phyloP scores from a whole-genome alignment of 1,284 basidiomycete genomes.

The Moniliophthora roreri region DNA sequence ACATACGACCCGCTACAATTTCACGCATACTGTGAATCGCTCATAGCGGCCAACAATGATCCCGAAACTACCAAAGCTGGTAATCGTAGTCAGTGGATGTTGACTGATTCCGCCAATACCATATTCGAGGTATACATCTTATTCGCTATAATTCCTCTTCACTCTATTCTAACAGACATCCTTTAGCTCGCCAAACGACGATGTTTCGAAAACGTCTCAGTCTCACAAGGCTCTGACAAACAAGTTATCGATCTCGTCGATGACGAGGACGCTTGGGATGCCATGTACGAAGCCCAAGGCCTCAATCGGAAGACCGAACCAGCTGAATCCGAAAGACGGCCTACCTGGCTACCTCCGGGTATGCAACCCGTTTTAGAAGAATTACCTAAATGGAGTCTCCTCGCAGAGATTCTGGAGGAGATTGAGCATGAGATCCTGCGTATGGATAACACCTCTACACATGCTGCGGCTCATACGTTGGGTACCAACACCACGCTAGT shows the following conservation, averaged over 20 bases:
- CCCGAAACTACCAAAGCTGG: constrained; percentile 2
- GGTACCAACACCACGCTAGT: constrained; percentile 82
- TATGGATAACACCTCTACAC: constrained; percentile 27
- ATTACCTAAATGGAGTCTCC: constrained; percentile 90
- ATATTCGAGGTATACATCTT: constrained; percentile 66
- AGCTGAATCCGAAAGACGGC: constrained; percentile 25
- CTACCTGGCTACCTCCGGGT: constrained; percentile 71
- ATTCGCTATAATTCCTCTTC: neutral
- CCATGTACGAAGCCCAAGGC: constrained; percentile 62
- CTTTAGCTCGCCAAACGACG: constrained; percentile 64
- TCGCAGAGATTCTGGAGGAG: constrained; percentile 87
- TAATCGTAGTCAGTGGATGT: constrained; percentile 64
- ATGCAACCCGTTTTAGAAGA: constrained; percentile 92
- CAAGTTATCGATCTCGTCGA: constrained; percentile 41
- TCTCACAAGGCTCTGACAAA: constrained; percentile 7
- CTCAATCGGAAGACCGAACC: constrained; percentile 21
- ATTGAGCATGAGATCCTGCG: constrained; percentile 86
- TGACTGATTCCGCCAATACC: constrained; percentile 86
- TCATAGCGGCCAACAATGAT: constrained; percentile 71
- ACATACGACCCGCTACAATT: constrained; percentile 93
- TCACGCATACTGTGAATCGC: constrained; percentile 89
- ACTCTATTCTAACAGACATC: neutral
- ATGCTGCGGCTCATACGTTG: constrained; percentile 38
- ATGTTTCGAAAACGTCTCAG: constrained; percentile 63
- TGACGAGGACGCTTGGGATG: constrained; percentile 74